Evolutionary conservation across 495 filamentous ascomycete species (phyloP).

Genomic region (Aspergillus affinis): DNA sequence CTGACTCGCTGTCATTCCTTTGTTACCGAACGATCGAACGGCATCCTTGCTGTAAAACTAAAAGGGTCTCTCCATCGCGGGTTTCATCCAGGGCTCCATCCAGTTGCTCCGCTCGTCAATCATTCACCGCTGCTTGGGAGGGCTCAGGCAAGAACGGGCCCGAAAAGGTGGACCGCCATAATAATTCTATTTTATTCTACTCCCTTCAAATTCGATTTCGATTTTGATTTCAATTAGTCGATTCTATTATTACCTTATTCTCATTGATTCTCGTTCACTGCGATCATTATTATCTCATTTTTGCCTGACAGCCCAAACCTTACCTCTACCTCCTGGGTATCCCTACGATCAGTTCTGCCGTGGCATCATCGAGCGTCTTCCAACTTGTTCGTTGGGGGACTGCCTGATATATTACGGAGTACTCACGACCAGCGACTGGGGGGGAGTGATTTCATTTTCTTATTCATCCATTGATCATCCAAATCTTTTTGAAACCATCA

Average conservation of each 20-base stretch:
- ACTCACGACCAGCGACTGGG: no score
- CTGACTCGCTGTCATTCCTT: neutral
- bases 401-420: slow-evolving; percentile 11
- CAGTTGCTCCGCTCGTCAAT: slow-evolving; percentile 9
- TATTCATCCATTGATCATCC: slow-evolving; percentile 7
- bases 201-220: no score
- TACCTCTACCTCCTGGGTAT: slow-evolving; percentile 2
- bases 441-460: slow-evolving; percentile 3
- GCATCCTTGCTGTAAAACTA: neutral
- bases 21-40: neutral
- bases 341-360: neutral
- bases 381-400: neutral
- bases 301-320: slow-evolving; percentile 9
- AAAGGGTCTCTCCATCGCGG: slow-evolving; percentile 7
- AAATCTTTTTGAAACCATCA: no score
- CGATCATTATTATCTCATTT: slow-evolving; percentile 3
- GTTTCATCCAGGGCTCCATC: slow-evolving; percentile 4
- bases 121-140: slow-evolving; percentile 16
- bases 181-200: no score
- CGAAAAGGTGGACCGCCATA: neutral
- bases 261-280: neutral
- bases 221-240: neutral
- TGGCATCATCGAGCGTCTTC: slow-evolving; percentile 22
- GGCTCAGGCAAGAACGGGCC: neutral
- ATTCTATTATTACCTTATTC: neutral